Evolutionary conservation across 805 yeast species (phyloP), one percentile per base, ranked within the genome.

Genomic region (Hanseniaspora guilliermondii): DNA sequence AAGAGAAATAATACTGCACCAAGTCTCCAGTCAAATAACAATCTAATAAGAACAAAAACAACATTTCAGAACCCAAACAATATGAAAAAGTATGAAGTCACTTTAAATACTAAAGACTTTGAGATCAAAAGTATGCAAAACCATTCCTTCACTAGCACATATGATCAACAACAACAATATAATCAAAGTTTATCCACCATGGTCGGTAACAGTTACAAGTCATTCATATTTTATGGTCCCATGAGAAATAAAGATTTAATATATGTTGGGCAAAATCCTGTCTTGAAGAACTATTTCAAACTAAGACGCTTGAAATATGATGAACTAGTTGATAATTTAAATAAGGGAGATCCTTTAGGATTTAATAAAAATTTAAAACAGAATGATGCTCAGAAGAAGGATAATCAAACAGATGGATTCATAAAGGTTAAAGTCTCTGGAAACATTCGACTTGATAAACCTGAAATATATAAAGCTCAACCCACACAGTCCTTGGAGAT

Each of bases 101-200:
- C 8, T 16, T 36, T 50, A 5, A 46, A 44, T 14, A 14, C 44
- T 7, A 50, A 50, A 12, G 54, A 50, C 17, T 50, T 33, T 19
- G 44, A 35, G 7, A 21, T 25, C n/a, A 44, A 36, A 24, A 16
- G 42, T 16, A 44, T 27, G 30, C 17, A 41, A n/a, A 22, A 17
- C 36, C 38, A 24, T 1, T 21, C n/a, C 4, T 17, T 42, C 37
- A 16, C 36, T 2, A 14, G 37, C 3, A 50, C 54, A 3, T 36
- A 36, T 36, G 44, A 21, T 24, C 54, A 50, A 17, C 54, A 50
- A 24, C 48, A 50, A 16, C 54, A 50, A 16, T 50, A 50, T 17
- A 42, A 21, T 14, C 46, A 50, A 7, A 44, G 19, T 27, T 11
- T 12, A 21, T 17, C 30, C 2, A 7, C 45, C 17, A 24, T 22